Conservation (phyloP, 192 early-diverging fungal species). For the Umbelopsis ramanniana region DNA sequence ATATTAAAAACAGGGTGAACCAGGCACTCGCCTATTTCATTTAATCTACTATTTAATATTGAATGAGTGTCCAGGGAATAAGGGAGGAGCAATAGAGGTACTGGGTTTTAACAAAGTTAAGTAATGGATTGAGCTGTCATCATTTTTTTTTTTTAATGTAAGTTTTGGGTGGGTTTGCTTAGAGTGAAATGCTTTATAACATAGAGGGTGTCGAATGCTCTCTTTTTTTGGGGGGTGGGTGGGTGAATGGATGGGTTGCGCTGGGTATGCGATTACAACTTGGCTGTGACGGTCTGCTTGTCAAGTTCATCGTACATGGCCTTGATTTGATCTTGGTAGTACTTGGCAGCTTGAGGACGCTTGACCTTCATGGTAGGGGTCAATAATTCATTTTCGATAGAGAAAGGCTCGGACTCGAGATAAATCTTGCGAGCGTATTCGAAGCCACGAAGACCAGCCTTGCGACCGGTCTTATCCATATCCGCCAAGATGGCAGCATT, state of each 20-base stretch:
- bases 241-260: not conserved
- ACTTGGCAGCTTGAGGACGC: conserved; percentile 72
- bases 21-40: not conserved
- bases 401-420: conserved; percentile 68
- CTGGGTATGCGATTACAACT: conserved; percentile 40
- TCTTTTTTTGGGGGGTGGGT: not conserved
- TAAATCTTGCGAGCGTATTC: conserved; percentile 71
- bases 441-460: conserved; percentile 67
- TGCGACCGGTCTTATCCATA: conserved; percentile 57
- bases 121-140: too few relatives aligned
- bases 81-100: too few relatives aligned
- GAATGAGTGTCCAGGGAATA: too few relatives aligned
- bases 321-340: conserved; percentile 67
- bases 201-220: not conserved
- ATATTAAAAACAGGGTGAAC: not conserved
- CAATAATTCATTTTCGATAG: conserved; percentile 72
- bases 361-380: conserved; percentile 91
- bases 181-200: not conserved
- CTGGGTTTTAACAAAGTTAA: too few relatives aligned
- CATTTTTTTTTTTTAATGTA: too few relatives aligned
- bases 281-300: conserved; percentile 39
- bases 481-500: conserved; percentile 51
- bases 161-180: too few relatives aligned
- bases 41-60: too few relatives aligned
- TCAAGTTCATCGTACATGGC: conserved; percentile 67